Evolutionary conservation across 495 filamentous ascomycete genomes (phyloP).

Genomic region (Penicillium silybi): DNA sequence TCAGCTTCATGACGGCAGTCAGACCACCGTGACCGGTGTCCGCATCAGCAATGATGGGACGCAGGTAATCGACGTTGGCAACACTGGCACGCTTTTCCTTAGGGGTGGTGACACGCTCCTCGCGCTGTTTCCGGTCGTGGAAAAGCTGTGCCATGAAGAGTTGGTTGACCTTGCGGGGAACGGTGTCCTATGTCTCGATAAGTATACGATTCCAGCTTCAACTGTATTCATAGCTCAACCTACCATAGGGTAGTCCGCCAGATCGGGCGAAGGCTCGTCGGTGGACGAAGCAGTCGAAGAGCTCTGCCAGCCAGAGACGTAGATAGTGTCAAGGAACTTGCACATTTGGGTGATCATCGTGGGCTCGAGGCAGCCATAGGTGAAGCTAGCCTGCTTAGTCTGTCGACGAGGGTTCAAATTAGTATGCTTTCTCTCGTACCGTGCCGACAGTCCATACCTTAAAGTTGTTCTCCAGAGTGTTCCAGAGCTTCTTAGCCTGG

Average conservation of each 20-base stretch:
- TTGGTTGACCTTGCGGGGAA: constrained; percentile 96
- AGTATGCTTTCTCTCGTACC: background rate
- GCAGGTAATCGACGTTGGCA: constrained; percentile 86
- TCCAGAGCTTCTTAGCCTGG: constrained; percentile 92
- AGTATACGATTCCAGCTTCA: background rate
- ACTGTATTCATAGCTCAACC: constrained; percentile 20
- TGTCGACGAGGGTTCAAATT: constrained; percentile 27
- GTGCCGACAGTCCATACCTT: constrained; percentile 47
- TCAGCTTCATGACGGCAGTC: constrained; percentile 98
- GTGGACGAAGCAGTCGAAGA: constrained; percentile 92
- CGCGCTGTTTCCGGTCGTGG: constrained; percentile 97
- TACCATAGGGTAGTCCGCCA: constrained; percentile 97
- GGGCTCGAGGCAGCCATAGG: constrained; percentile 95
- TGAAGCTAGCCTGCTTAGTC: constrained; percentile 82
- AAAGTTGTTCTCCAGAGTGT: constrained; percentile 80
- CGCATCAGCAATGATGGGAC: constrained; percentile 94
- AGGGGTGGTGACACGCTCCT: constrained; percentile 82
- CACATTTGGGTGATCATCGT: constrained; percentile 99
- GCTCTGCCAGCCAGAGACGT: constrained; percentile 98
- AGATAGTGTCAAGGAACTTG: constrained; percentile 97
- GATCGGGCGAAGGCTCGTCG: constrained; percentile 94
- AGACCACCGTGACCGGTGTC: constrained; percentile 97
- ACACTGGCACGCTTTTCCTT: constrained; percentile 67
- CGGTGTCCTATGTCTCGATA: constrained; percentile 68
- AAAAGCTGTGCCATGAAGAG: constrained; percentile 98